Base-by-base conservation (phyloP, 2,329 filamentous ascomycete genomes). In the Xylariaceae sp. region DNA sequence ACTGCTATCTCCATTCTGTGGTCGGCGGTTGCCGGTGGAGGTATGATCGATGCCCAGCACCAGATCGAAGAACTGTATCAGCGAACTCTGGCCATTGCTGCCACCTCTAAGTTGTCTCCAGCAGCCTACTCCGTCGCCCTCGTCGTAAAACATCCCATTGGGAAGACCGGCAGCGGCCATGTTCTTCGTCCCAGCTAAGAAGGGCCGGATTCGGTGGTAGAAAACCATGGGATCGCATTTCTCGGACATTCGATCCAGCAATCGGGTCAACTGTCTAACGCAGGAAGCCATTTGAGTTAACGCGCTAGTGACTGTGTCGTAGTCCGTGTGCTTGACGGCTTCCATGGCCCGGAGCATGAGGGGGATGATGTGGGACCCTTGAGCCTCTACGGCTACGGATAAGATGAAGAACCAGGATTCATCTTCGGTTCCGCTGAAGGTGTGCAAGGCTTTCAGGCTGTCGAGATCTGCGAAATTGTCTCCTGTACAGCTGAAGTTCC, bases 321-420 rank as follows among this genome's bases (percentile, higher is more conserved):
- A 82, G 64, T 95, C 85, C 34, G 84, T 79, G 3, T 77, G 72
- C 50, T 85, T 81, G 36, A 87, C 87, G 3, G 90, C 88, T 12
- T 86, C 77, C 9, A 97, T 87, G 2, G 93, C 93, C 24, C 82
- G 76, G 21, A 96, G 78, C 87, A 96, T 92, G 53, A 87, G 74
- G 0, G 91, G 89, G 56, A 97, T 87, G 29, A 91, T 85, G 0
- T 82, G 79, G 1, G 58, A 48, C 0, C 87, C 92, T 43, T 87
- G 83, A 29, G 91, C 89, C 76, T 98, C 94, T 71, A 97, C 96
- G 16, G 93, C 92, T 1, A 95, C 89, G 0, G 91, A 96, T 59
- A 97, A 83, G 33, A 95, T 80, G 66, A 93, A 93, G 76, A 98
- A 98, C 94, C 94, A 97, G 66, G 92, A 92, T 74, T 98, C 94